A percentile compares a stretch with the other conserved stretches of the same genome.
Evolutionary conservation across 2,329 filamentous ascomycete genomes (phyloP).

Genomic region (Meredithiella fracta): DNA sequence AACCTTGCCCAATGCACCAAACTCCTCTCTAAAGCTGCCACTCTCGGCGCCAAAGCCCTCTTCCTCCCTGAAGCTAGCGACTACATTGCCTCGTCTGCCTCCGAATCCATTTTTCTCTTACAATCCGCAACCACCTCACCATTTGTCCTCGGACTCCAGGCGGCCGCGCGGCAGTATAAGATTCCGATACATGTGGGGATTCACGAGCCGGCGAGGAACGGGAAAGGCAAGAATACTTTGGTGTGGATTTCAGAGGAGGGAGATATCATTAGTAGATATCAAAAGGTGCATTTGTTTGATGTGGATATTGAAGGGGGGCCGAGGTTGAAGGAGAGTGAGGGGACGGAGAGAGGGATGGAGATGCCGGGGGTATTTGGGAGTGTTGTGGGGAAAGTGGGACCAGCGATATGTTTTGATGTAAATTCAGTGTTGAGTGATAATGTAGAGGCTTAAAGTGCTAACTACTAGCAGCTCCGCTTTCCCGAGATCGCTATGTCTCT

Average conservation of each 20-base stretch:
- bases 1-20: slow-evolving; percentile 13
- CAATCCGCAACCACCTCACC: slow-evolving; percentile 46
- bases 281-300: slow-evolving; percentile 88
- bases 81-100: slow-evolving; percentile 58
- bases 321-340: slow-evolving; percentile 32
- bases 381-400: slow-evolving; percentile 56
- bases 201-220: slow-evolving; percentile 49
- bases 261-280: slow-evolving; percentile 34
- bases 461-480: slow-evolving; percentile 6
- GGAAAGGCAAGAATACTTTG: slow-evolving; percentile 32
- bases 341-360: background rate
- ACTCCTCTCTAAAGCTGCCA: slow-evolving; percentile 7
- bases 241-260: slow-evolving; percentile 27
- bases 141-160: slow-evolving; percentile 61
- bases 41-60: slow-evolving; percentile 33
- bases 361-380: slow-evolving; percentile 51
- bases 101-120: slow-evolving; percentile 55
- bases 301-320: slow-evolving; percentile 24
- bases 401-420: slow-evolving; percentile 80
- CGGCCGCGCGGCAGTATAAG: slow-evolving; percentile 44
- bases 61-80: slow-evolving; percentile 88
- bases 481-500: slow-evolving; percentile 24
- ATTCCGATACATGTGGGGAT: slow-evolving; percentile 75
- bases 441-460: background rate
- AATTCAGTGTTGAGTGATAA: background rate